phyloP scores from a whole-genome alignment of 148 eudicot genomes.

The Polygonum maritimum region DNA sequence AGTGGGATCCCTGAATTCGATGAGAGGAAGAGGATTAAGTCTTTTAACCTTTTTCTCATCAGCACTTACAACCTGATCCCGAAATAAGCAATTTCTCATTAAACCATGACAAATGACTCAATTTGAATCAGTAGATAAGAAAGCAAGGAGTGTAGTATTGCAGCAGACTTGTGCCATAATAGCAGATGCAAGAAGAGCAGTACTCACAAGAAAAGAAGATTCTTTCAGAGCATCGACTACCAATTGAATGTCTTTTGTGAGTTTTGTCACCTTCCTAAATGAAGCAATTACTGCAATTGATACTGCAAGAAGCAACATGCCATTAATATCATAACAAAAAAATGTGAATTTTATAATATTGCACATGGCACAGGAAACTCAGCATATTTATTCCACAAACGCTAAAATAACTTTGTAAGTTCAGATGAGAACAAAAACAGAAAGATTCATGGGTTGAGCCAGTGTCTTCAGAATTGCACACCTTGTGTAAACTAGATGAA shows the following conservation, averaged over 20 bases:
- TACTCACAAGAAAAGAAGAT: constrained; percentile 76
- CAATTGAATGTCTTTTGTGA: constrained; percentile 46
- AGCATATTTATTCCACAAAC: background rate
- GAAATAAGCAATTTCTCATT: constrained; percentile 10
- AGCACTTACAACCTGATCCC: constrained; percentile 57
- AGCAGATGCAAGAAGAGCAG: background rate
- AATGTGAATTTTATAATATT: background rate
- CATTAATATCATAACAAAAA: background rate
- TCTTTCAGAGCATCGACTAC: constrained; percentile 71
- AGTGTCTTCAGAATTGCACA: no score
- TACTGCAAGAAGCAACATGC: constrained; percentile 45
- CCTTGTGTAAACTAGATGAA: no score
- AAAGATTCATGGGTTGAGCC: no score
- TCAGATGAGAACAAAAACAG: no score
- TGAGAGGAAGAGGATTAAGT: constrained; percentile 51
- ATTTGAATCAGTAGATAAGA: background rate
- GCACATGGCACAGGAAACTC: background rate
- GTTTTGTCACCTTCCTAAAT: constrained; percentile 74
- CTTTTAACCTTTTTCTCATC: constrained; percentile 75
- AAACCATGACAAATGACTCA: background rate
- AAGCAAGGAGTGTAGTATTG: background rate
- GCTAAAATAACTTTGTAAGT: background rate
- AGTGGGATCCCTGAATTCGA: constrained; percentile 1
- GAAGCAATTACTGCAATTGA: constrained; percentile 70
- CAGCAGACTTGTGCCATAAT: no score